Conservation (phyloP, 805 yeast genomes). For the Clavispora santaluciae region DNA sequence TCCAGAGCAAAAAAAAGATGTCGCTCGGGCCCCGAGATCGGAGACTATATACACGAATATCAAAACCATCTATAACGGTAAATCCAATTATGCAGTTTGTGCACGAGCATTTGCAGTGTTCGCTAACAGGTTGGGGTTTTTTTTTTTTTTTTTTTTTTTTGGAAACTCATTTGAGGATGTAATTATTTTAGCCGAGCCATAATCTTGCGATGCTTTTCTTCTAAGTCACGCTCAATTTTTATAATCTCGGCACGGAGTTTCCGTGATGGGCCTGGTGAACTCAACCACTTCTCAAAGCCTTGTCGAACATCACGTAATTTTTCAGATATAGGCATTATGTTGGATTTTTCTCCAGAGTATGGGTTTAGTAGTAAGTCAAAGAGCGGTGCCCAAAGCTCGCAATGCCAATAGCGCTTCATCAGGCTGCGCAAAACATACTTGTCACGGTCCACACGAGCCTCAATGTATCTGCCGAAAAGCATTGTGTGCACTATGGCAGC, state of each 20-base stretch:
- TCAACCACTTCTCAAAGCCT: neutral
- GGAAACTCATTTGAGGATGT: too few species aligned
- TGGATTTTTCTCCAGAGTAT: conserved; percentile 9
- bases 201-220: neutral
- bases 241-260: neutral
- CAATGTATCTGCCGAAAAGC: conserved; percentile 65
- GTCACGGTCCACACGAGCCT: conserved; percentile 20
- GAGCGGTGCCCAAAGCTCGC: conserved; percentile 61
- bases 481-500: conserved; percentile 71
- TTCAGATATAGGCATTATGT: neutral
- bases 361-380: conserved; percentile 66
- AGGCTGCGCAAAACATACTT: conserved; percentile 19
- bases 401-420: conserved; percentile 74
- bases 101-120: too few species aligned
- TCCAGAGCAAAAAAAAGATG: neutral
- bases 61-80: conserved; percentile 2
- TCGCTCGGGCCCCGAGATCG: neutral
- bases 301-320: neutral
- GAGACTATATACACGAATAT: neutral
- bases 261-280: neutral
- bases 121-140: too few species aligned
- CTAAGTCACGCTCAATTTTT: neutral
- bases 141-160: too few species aligned
- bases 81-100: too few species aligned
- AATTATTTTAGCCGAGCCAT: neutral